Conservation (phyloP, 495 filamentous ascomycete species). For the Schizothecium vesticola region DNA sequence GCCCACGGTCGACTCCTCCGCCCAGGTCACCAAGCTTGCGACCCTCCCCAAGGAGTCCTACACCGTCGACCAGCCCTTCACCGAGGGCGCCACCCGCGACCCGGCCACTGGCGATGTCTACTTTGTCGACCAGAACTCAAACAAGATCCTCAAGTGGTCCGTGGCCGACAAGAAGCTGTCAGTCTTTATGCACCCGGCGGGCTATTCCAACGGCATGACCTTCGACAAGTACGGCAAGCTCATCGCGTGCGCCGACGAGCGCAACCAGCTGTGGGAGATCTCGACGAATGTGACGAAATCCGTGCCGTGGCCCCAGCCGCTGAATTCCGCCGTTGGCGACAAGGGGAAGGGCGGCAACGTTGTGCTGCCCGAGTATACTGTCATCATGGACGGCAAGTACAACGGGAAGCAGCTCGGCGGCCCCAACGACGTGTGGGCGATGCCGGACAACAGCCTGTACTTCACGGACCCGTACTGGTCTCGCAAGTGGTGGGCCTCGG, state of each 20-base stretch:
- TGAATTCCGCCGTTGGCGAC: conserved; percentile 11
- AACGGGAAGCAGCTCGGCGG: conserved; percentile 18
- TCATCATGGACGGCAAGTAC: conserved; percentile 20
- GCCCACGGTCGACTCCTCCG: conserved; percentile 8
- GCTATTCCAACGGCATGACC: conserved; percentile 18
- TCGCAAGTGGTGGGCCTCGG: conserved; percentile 12
- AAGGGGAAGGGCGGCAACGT: conserved; percentile 9
- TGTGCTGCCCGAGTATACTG: conserved; percentile 15
- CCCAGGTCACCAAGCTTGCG: conserved; percentile 15
- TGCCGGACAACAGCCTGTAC: conserved; percentile 17
- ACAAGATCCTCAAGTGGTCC: conserved; percentile 17
- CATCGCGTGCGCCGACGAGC: conserved; percentile 17
- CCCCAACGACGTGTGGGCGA: conserved; percentile 15
- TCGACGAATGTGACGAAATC: conserved; percentile 15
- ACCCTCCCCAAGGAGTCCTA: conserved; percentile 13
- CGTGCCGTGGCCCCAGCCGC: conserved; percentile 12
- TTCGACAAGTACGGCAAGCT: conserved; percentile 15
- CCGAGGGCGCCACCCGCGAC: conserved; percentile 16
- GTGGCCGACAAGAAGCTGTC: conserved; percentile 12
- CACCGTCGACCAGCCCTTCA: conserved; percentile 17
- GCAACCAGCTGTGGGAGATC: conserved; percentile 19
- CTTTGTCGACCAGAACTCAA: conserved; percentile 18
- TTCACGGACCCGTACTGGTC: conserved; percentile 17
- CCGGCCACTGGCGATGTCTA: conserved; percentile 18
- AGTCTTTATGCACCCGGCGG: conserved; percentile 14